Conservation (phyloP, 1,284 basidiomycete genomes). For the Sporisorium exsertum region DNA sequence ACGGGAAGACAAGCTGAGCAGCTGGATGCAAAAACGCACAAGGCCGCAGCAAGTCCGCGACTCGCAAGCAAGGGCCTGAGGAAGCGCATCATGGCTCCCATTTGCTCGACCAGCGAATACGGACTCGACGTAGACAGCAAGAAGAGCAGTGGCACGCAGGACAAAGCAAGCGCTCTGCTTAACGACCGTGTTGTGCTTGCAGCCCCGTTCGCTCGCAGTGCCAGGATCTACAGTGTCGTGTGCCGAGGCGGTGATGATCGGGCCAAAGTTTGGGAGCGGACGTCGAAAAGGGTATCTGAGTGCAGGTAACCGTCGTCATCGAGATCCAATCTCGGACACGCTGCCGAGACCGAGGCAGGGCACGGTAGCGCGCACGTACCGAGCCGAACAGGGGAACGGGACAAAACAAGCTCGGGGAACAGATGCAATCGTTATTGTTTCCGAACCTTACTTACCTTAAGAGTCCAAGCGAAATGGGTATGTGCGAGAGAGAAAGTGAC, state of each 20-base stretch:
- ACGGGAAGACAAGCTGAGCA: too few relatives aligned
- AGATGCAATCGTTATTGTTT: conserved; percentile 4
- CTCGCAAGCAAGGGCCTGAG: too few relatives aligned
- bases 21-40: too few relatives aligned
- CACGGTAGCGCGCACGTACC: not conserved
- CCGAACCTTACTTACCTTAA: conserved; percentile 27
- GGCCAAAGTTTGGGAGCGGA: conserved; percentile 25
- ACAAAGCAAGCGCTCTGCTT: not conserved
- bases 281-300: conserved; percentile 10
- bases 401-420: conserved; percentile 19
- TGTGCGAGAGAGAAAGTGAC: not conserved
- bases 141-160: not conserved
- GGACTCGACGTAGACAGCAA: not conserved
- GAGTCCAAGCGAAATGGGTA: conserved; percentile 10
- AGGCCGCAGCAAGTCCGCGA: too few relatives aligned
- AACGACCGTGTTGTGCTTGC: not conserved
- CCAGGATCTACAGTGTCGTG: not conserved
- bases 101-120: not conserved
- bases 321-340: conserved; percentile 8
- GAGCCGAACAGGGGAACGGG: not conserved
- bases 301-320: conserved; percentile 1
- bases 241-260: conserved; percentile 21
- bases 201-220: not conserved
- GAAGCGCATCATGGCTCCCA: too few relatives aligned
- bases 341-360: not conserved